Percentiles rank a stretch among this genome's conserved stretches.
Evolutionary conservation across 352 stramenopile genomes (phyloP).

Genomic region (Globisporangium ultimum): DNA sequence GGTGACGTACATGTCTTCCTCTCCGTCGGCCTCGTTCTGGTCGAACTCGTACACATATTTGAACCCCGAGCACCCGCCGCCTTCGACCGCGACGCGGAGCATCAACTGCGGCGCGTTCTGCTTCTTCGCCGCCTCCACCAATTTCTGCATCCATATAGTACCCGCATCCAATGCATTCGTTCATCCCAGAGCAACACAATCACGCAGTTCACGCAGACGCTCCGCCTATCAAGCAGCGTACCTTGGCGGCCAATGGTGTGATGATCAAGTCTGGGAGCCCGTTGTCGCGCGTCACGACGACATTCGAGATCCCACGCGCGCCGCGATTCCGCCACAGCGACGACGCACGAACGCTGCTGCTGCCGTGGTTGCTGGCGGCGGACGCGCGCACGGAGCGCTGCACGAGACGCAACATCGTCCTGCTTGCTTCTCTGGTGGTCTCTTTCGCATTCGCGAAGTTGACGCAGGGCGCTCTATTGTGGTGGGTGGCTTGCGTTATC

Average conservation of each 20-base stretch:
- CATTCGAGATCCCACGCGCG: constrained; percentile 26
- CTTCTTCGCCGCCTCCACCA: constrained; percentile 47
- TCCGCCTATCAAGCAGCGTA: constrained; percentile 5
- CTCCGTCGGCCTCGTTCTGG: constrained; percentile 37
- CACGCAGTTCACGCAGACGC: neutral
- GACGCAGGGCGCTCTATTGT: neutral
- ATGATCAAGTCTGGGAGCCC: constrained; percentile 65
- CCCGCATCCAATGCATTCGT: neutral
- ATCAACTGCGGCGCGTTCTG: constrained; percentile 57
- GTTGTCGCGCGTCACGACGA: constrained; percentile 37
- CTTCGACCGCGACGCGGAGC: constrained; percentile 89
- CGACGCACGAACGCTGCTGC: neutral
- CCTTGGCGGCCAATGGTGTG: constrained; percentile 57
- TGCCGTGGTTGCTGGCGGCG: no score
- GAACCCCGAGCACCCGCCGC: constrained; percentile 92
- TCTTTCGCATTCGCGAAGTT: neutral
- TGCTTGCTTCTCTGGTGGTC: neutral
- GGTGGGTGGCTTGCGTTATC: no score
- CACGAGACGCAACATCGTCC: neutral
- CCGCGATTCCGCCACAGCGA: neutral
- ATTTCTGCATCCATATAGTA: constrained; percentile 30
- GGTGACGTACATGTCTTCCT: constrained; percentile 42
- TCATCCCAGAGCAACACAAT: neutral
- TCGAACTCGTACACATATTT: constrained; percentile 92
- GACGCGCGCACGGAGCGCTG: neutral